Evolutionary conservation across 2,329 filamentous ascomycete genomes (phyloP), one percentile per base, ranked within the genome.

Genomic region (Triangularia verruculosa): DNA sequence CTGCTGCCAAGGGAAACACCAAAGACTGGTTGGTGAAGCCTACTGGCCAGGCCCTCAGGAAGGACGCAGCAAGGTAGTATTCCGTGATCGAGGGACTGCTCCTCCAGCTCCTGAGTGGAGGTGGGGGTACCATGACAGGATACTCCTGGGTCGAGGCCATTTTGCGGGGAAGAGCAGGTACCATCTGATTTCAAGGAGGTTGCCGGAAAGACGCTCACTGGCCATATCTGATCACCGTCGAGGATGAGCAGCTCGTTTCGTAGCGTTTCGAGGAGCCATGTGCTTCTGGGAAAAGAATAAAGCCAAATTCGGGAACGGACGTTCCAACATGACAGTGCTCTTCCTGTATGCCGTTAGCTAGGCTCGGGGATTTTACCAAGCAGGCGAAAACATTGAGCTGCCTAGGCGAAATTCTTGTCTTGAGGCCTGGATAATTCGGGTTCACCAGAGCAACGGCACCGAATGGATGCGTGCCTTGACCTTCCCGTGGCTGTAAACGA

Each of bases 181-280:
- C 54, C 57, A 57, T 67, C 65, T 34, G 64, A 67, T 66, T 61
- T 63, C 20, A n/a, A 3, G n/a, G 39, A 34, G 52, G 51, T 4
- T 13, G 32, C 11, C n/a, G n/a, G 51, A 28, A 53, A 17, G 27
- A 27, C n/a, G 57, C 51, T 56, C 32, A 22, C 13, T 30, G 43
- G n/a, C 52, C 51, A 56, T 70, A 64, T 70, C 68, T 74, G 72
- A 74, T 73, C 72, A 69, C 61, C 72, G 64, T 59, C 65, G 61
- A 65, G 69, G 66, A 65, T 68, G 65, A 54, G 59, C 65, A 56
- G 61, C 61, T 60, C 61, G 71, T 74, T 73, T 73, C 70, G 70
- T 64, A 65, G 54, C 58, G 72, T 73, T 72, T 73, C 69, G 71
- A 68, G 61, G 59, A 65, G 61, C 62, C 59, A 65, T 65, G 67